Evolutionary conservation across 2,329 filamentous ascomycete species (phyloP), one percentile per base, ranked within the genome.

Genomic region (Pseudocercospora musae): DNA sequence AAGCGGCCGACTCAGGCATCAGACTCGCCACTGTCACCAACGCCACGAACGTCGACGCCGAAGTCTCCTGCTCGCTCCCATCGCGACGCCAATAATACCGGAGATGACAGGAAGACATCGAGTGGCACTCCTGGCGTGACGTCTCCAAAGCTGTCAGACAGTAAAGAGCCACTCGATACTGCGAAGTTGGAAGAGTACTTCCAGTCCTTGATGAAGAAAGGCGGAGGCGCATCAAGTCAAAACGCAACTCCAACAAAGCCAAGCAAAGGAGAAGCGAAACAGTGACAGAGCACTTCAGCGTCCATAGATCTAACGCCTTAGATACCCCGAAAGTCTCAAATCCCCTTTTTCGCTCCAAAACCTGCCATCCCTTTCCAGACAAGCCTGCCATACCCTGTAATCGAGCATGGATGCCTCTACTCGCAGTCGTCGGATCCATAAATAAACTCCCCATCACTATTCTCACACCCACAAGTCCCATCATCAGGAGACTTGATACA

Each of bases 181-280:
- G 84, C 87, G 73, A 81, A 82, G 31, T 73, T 88, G 62, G 84
- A 84, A 55, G 83, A 80, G 61, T 87, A 87, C 73, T 87, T 88
- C 69, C 82, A 81, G 11, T 81, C 81, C 10, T 75, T 87, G 50
- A 82, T 86, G 73, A 85, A 84, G 71, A 85, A 82, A 66, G 75
- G 76, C 27, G 77, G 75, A 4, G 68, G 71, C 10, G 66, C 70
- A 23, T 48, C 52, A 7, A 68, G 66, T 57, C 62, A 61, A 33
- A 59, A 58, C 25, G 60, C 29, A 23, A 69, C 67, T 11, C 67
- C 67, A 4, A 62, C 66, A 9, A 67, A 61, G 33, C 15, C 29
- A 20, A 20, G 29, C 3, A 54, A 54, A 37, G 52, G 52, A 18
- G 4, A 21, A 54, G 23, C 27, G 13, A 21, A 13, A 5, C 44